phyloP scores from a whole-genome alignment of 495 filamentous ascomycete species.

The Cercophora scortea region DNA sequence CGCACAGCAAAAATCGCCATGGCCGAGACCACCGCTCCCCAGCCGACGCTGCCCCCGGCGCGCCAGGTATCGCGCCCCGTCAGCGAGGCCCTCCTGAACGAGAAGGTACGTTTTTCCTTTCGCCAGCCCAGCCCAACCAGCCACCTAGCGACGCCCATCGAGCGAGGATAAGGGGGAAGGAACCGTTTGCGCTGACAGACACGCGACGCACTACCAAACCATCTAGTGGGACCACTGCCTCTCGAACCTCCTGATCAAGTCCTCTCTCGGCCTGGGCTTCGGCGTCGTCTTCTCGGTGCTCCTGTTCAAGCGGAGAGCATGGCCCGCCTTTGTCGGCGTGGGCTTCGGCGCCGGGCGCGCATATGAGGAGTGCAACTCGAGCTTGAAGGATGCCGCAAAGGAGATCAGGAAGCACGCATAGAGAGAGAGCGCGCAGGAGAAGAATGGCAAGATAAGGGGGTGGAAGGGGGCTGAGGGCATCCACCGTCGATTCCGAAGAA shows the following conservation, averaged over 20 bases:
- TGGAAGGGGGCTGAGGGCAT: background rate
- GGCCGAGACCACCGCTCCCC: constrained; percentile 32
- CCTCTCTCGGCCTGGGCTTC: constrained; percentile 85
- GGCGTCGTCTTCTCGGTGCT: constrained; percentile 98
- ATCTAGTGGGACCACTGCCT: constrained; percentile 93
- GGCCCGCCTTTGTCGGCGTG: constrained; percentile 85
- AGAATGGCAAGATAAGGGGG: background rate
- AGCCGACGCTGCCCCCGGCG: constrained; percentile 22
- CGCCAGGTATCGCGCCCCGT: constrained; percentile 57
- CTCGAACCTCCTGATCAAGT: constrained; percentile 92
- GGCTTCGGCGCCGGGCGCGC: constrained; percentile 94
- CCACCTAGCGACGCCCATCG: background rate
- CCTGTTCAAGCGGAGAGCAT: constrained; percentile 93
- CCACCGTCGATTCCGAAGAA: background rate
- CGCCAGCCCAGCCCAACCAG: no score
- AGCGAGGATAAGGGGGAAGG: background rate
- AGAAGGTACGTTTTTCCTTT: constrained; percentile 63
- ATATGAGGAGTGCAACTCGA: constrained; percentile 83
- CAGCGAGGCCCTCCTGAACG: constrained; percentile 89
- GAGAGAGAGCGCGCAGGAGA: background rate
- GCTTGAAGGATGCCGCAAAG: constrained; percentile 47
- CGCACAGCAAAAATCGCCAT: constrained; percentile 19
- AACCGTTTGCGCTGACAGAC: background rate
- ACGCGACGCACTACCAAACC: background rate
- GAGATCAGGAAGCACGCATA: constrained; percentile 40